phyloP scores from a whole-genome alignment of 192 early-diverging fungal species.

The Entomortierella parvispora region DNA sequence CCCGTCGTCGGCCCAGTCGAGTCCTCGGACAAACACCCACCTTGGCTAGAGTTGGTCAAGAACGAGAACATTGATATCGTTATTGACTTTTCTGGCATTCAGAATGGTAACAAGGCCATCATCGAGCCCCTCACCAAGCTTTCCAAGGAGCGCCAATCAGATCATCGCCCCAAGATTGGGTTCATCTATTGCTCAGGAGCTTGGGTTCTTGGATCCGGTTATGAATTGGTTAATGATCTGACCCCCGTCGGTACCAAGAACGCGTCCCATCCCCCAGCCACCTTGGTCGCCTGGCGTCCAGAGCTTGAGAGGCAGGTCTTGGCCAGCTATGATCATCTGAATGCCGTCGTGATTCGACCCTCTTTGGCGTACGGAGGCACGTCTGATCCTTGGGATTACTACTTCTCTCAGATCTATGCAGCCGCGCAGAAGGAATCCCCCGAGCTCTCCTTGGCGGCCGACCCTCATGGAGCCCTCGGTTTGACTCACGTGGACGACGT shows the following conservation, averaged over 20 bases:
- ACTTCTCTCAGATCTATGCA: slow-evolving; percentile 24
- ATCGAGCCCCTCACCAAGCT: slow-evolving; percentile 19
- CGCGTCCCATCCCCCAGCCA: slow-evolving; percentile 1
- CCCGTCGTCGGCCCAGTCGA: slow-evolving; percentile 29
- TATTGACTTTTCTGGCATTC: slow-evolving; percentile 33
- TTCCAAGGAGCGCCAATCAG: slow-evolving; percentile 29
- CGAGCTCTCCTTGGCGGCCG: slow-evolving; percentile 10
- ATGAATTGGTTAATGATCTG: slow-evolving; percentile 6
- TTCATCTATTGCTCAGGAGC: slow-evolving; percentile 52
- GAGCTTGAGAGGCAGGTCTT: slow-evolving; percentile 34
- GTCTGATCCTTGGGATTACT: slow-evolving; percentile 19
- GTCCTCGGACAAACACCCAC: neutral
- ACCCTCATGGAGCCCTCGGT: slow-evolving; percentile 8
- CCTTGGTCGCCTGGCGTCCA: slow-evolving; percentile 46
- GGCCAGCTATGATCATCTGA: slow-evolving; percentile 17
- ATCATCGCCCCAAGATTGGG: slow-evolving; percentile 12
- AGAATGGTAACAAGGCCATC: slow-evolving; percentile 23
- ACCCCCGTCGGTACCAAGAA: slow-evolving; percentile 7
- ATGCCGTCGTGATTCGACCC: slow-evolving; percentile 38
- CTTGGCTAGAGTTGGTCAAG: slow-evolving; percentile 21
- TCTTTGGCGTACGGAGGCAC: slow-evolving; percentile 28
- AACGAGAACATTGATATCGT: slow-evolving; percentile 31
- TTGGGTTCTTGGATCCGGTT: slow-evolving; percentile 31
- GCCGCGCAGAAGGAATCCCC: slow-evolving; percentile 12
- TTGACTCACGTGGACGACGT: slow-evolving; percentile 52